These are phyloP conservation scores for Platanus orientalis DNA, from an alignment of 164 flowering plant genomes.

Conservation along the genomic window DNA sequence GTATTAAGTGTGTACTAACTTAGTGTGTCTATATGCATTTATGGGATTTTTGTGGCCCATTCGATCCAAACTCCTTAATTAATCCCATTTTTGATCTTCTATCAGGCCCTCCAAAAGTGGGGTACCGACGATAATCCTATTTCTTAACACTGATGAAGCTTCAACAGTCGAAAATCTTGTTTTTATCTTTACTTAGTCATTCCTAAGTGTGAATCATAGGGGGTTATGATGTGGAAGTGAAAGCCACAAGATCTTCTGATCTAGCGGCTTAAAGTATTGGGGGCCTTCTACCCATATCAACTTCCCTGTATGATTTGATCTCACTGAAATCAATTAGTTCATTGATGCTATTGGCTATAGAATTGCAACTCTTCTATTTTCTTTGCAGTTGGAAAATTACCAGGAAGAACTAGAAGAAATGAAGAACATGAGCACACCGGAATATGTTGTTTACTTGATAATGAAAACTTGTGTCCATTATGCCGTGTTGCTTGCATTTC, in stretches of 20 bases:
- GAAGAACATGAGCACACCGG: slow-evolving; percentile 93
- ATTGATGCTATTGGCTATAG: neutral
- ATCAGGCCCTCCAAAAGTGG: too few relatives aligned
- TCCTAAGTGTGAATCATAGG: slow-evolving; percentile 34
- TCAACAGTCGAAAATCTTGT: neutral
- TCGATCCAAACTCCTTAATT: too few relatives aligned
- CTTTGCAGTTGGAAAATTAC: slow-evolving; percentile 62
- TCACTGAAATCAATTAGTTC: neutral
- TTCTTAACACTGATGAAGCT: neutral
- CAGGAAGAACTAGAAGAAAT: slow-evolving; percentile 66
- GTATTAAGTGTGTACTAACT: too few relatives aligned
- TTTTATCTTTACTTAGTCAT: neutral
- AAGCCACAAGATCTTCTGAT: slow-evolving; percentile 92
- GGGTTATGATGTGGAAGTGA: slow-evolving; percentile 92
- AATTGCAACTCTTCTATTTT: neutral
- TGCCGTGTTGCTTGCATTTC: neutral
- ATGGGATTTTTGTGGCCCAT: too few relatives aligned
- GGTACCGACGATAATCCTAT: neutral
- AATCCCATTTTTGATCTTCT: too few relatives aligned
- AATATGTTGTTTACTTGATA: slow-evolving; percentile 81
- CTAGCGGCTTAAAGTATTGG: slow-evolving; percentile 94
- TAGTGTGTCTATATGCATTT: too few relatives aligned
- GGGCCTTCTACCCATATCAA: slow-evolving; percentile 83
- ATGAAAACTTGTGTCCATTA: slow-evolving; percentile 34
- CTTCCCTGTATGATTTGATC: slow-evolving; percentile 46